phyloP scores from a whole-genome alignment of 768 basidiomycete species.

The Russula abietina region DNA sequence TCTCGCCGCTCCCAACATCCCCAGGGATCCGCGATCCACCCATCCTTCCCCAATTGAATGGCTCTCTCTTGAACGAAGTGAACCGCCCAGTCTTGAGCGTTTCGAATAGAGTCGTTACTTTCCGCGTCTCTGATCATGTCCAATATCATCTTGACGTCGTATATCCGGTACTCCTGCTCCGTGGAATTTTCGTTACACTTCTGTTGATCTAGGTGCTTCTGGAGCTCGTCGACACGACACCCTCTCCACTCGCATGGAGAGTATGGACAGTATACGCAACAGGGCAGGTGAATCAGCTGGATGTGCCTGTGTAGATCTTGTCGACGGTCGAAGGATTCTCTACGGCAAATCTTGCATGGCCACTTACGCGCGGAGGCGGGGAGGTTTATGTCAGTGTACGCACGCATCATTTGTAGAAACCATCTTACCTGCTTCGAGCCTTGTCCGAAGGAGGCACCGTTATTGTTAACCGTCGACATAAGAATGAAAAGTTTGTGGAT shows the following conservation, averaged over 20 bases:
- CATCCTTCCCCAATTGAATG: background rate
- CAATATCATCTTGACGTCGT: background rate
- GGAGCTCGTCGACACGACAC: background rate
- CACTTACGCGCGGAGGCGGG: background rate
- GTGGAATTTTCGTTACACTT: background rate
- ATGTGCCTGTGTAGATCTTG: slow-evolving; percentile 1
- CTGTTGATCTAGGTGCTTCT: background rate
- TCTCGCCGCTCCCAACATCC: background rate
- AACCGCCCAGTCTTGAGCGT: background rate
- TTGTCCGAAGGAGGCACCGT: background rate
- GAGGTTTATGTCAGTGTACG: background rate
- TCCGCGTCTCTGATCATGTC: background rate
- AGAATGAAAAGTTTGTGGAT: background rate
- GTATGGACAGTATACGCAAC: background rate
- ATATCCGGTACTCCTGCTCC: background rate
- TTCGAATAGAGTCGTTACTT: background rate
- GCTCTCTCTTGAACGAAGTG: background rate
- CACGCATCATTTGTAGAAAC: background rate
- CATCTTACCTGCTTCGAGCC: background rate
- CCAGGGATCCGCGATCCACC: background rate
- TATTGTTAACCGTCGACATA: background rate
- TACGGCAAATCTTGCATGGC: background rate
- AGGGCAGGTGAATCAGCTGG: background rate
- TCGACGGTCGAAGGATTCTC: background rate
- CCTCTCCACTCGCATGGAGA: background rate